Conservation (phyloP, 208 protist genomes). For the Trypanosoma platydactyli region DNA sequence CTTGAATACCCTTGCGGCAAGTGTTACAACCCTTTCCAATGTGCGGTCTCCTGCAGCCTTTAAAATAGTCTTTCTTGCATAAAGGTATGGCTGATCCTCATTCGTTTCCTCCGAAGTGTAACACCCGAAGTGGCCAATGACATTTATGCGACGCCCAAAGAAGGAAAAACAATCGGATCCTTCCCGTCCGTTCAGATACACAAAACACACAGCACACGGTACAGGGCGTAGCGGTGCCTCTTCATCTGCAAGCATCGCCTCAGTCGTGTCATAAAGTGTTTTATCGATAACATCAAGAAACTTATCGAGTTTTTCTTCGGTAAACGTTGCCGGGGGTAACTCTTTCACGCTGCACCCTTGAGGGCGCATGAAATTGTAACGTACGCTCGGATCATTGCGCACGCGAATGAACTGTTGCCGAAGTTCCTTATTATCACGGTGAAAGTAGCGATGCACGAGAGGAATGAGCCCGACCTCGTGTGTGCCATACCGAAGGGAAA, state of each 20-base stretch:
- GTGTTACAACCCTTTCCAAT: constrained; percentile 59
- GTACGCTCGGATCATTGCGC: constrained; percentile 72
- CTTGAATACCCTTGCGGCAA: constrained; percentile 46
- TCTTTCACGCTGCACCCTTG: constrained; percentile 38
- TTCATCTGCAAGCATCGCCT: constrained; percentile 38
- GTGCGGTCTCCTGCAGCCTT: constrained; percentile 76
- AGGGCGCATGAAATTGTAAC: constrained; percentile 63
- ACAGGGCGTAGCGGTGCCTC: constrained; percentile 43
- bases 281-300: constrained; percentile 51
- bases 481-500: constrained; percentile 68
- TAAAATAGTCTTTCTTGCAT: constrained; percentile 58
- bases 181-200: constrained; percentile 59
- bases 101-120: constrained; percentile 40
- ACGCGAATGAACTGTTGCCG: constrained; percentile 62
- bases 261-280: constrained; percentile 48
- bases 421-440: constrained; percentile 35
- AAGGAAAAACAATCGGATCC: constrained; percentile 68
- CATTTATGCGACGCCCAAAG: constrained; percentile 54
- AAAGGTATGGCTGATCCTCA: constrained; percentile 42
- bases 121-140: constrained; percentile 72
- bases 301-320: constrained; percentile 47
- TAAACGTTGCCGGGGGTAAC: constrained; percentile 49
- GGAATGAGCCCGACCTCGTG: constrained; percentile 75
- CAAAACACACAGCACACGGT: constrained; percentile 64
- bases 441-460: constrained; percentile 50